These are phyloP conservation scores for Fonsecaea nubica DNA, from an alignment of 2,329 filamentous ascomycete genomes.

Conservation along the genomic window DNA sequence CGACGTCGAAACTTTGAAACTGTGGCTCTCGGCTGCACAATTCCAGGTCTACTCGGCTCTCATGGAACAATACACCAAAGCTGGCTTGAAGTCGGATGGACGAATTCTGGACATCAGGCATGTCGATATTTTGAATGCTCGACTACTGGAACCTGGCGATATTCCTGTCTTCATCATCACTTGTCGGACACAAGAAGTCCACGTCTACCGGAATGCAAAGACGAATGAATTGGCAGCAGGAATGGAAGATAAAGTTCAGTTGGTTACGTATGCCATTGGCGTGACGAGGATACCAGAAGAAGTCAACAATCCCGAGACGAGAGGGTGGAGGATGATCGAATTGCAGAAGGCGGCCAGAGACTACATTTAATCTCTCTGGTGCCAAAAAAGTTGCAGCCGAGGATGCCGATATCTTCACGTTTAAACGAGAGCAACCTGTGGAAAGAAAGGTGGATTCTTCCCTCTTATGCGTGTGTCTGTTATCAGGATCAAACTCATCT, in stretches of 20 bases:
- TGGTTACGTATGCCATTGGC: slow-evolving; percentile 97
- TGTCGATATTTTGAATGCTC: slow-evolving; percentile 71
- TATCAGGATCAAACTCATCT: slow-evolving; percentile 20
- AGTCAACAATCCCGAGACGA: slow-evolving; percentile 93
- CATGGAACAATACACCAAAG: slow-evolving; percentile 92
- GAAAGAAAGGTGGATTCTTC: slow-evolving; percentile 2
- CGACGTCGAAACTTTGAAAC: slow-evolving; percentile 84
- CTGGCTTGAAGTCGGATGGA: slow-evolving; percentile 91
- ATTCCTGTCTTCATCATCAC: slow-evolving; percentile 94
- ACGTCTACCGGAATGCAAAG: slow-evolving; percentile 94
- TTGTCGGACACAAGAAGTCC: slow-evolving; percentile 94
- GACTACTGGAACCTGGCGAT: slow-evolving; percentile 57
- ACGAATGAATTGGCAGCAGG: slow-evolving; percentile 86
- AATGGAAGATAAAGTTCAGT: slow-evolving; percentile 98
- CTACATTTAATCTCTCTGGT: slow-evolving; percentile 66
- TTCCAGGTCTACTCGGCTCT: slow-evolving; percentile 97
- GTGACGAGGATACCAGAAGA: slow-evolving; percentile 93
- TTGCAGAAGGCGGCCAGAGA: slow-evolving; percentile 98
- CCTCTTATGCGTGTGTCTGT: background rate
- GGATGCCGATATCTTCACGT: slow-evolving; percentile 19
- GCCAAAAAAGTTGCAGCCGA: background rate
- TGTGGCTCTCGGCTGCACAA: slow-evolving; percentile 95
- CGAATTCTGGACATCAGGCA: slow-evolving; percentile 93
- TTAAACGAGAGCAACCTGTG: slow-evolving; percentile 34
- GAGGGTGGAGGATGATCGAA: slow-evolving; percentile 96